Percentiles rank a stretch among this genome's conserved stretches.
Conservation (phyloP, 805 yeast genomes). For the Yamadazyma scolyti region DNA sequence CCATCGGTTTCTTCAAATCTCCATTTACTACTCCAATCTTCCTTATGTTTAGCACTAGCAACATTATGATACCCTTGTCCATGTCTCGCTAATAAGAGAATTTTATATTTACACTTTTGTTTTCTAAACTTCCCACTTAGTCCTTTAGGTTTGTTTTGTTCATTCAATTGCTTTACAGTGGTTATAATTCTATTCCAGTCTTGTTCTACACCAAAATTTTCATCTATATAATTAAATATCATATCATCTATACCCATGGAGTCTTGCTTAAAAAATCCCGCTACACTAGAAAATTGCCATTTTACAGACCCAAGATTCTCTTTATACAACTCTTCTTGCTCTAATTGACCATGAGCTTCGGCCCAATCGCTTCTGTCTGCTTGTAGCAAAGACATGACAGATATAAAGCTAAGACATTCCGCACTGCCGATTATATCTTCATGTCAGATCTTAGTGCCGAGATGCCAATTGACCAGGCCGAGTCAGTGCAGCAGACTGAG, state of each 20-base stretch:
- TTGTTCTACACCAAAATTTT: constrained; percentile 42
- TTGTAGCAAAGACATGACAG: too few relatives aligned
- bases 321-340: constrained; percentile 15
- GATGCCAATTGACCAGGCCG: too few relatives aligned
- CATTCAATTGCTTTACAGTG: too few relatives aligned
- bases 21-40: constrained; percentile 57
- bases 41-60: constrained; percentile 52
- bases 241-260: constrained; percentile 42
- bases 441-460: too few relatives aligned
- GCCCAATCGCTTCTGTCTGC: constrained; percentile 27
- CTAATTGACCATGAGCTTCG: constrained; percentile 29
- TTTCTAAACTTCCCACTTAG: too few relatives aligned
- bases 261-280: constrained; percentile 48
- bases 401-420: too few relatives aligned
- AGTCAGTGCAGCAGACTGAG: too few relatives aligned
- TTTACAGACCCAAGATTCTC: constrained; percentile 14
- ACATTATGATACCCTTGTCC: constrained; percentile 69
- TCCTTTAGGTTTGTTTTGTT: too few relatives aligned
- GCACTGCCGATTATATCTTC: too few relatives aligned
- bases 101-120: constrained; percentile 44
- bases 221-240: constrained; percentile 38
- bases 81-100: constrained; percentile 58
- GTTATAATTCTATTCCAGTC: constrained; percentile 50
- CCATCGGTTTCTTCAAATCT: constrained; percentile 52
- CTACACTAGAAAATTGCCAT: constrained; percentile 45